Evolutionary conservation across 23 red algal genomes (phyloP), one percentile per base, ranked within the genome.

Genomic region (Chondrus crispus): DNA sequence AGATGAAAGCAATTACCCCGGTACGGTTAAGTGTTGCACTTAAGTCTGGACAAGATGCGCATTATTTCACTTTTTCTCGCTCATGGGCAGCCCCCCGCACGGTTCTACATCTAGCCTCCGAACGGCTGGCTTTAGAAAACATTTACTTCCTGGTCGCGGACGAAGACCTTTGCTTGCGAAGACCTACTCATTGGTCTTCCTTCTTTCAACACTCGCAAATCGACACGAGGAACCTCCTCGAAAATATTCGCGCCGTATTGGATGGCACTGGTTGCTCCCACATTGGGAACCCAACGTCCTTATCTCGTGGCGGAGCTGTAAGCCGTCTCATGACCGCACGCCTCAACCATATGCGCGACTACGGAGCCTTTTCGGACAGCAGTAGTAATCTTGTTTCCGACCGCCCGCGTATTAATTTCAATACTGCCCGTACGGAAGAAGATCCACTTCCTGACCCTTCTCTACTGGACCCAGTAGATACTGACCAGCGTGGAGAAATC

Each of bases 361-460:
- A n/a, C n/a, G n/a, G n/a, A n/a, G n/a, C n/a, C n/a, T n/a, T n/a
- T n/a, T n/a, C n/a, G n/a, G n/a, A n/a, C n/a, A n/a, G n/a, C n/a
- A n/a, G n/a, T n/a, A n/a, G n/a, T n/a, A n/a, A n/a, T n/a, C n/a
- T n/a, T n/a, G n/a, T n/a, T n/a, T n/a, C n/a, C n/a, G n/a, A n/a
- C n/a, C 55, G 82, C 26, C 58, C 82, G 38, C 54, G 62, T 6
- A 58, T 86, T 26, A 71, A 35, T 43, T 41, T 32, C 42, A n/a
- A 69, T 42, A 18, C n/a, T 28, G 58, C 58, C n/a, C 55, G 82
- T 29, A 20, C n/a, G 6, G 58, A 69, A 18, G 32, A 68, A 46
- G 82, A 86, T 41, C 82, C 82, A 4, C 69, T 86, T 43, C 82
- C 82, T 3, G 55, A 86, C 57, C 82, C 82, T 26, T 66, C 57